A percentile compares a stretch with the other conserved stretches of the same genome.
phyloP scores from a whole-genome alignment of 2,329 filamentous ascomycete genomes.

The Lomentospora prolificans region DNA sequence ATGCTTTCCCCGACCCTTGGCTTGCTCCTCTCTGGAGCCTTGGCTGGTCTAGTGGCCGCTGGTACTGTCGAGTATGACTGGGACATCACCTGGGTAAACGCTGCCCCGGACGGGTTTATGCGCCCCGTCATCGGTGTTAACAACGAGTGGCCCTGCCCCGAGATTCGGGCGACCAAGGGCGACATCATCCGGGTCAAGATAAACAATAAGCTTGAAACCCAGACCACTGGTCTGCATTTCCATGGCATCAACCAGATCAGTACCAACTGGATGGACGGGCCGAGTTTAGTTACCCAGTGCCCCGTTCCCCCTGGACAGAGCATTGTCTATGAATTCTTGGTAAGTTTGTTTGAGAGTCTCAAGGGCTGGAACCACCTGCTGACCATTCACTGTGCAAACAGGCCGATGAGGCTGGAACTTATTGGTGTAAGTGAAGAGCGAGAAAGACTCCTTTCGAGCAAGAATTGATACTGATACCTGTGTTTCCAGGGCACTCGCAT shows the following conservation, averaged over 20 bases:
- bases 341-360: no score
- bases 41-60: conserved; percentile 17
- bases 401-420: conserved; percentile 33
- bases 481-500: conserved; percentile 58
- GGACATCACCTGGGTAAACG: conserved; percentile 60
- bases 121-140: conserved; percentile 71
- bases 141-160: conserved; percentile 62
- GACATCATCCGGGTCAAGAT: conserved; percentile 39
- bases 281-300: conserved; percentile 43
- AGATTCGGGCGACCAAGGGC: conserved; percentile 51
- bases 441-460: not conserved
- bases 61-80: conserved; percentile 52
- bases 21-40: not conserved
- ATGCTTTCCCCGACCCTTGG: not conserved
- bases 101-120: conserved; percentile 60
- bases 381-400: no score
- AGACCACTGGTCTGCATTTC: conserved; percentile 42
- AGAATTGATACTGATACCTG: no score
- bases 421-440: conserved; percentile 25
- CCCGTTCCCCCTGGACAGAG: conserved; percentile 37
- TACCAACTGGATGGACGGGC: conserved; percentile 49
- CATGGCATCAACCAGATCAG: conserved; percentile 48
- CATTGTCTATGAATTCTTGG: conserved; percentile 42
- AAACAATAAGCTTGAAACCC: conserved; percentile 39
- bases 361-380: no score